Evolutionary conservation across 495 filamentous ascomycete species (phyloP).

Genomic region (Bacidia rubella): DNA sequence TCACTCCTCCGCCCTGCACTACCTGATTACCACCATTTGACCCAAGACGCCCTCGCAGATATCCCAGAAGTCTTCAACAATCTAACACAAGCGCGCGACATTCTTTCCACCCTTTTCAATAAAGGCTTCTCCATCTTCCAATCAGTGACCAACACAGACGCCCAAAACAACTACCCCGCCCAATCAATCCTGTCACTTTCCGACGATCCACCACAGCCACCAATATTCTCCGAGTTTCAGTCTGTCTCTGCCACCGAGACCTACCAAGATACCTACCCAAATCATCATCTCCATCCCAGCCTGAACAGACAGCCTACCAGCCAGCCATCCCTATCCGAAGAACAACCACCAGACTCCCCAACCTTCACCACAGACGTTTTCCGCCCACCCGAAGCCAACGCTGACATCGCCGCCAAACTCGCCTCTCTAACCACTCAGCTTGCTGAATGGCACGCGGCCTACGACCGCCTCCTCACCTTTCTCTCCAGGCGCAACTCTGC

Average conservation of each 20-base stretch:
- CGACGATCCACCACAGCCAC: too few relatives aligned
- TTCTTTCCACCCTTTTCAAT: not conserved
- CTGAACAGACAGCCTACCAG: not conserved
- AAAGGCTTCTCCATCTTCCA: not conserved
- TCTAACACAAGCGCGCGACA: not conserved
- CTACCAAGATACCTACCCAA: too few relatives aligned
- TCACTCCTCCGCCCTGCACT: not conserved
- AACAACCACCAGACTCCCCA: not conserved
- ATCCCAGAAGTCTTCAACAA: not conserved
- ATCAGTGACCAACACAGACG: not conserved
- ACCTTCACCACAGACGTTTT: not conserved
- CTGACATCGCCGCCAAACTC: not conserved
- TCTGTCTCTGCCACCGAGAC: too few relatives aligned
- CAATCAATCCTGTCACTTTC: too few relatives aligned
- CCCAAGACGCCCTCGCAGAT: slow-evolving; percentile 1
- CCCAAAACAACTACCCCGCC: not conserved
- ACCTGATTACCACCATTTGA: not conserved
- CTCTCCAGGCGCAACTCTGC: not conserved
- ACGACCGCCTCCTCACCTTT: not conserved
- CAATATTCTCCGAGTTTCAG: too few relatives aligned
- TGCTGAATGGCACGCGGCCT: not conserved
- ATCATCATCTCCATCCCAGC: too few relatives aligned
- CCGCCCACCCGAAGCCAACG: too few relatives aligned
- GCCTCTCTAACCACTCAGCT: not conserved
- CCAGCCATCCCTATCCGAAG: not conserved